Base-by-base conservation (phyloP, 352 stramenopile genomes). In the Phytophthora cryptogea region DNA sequence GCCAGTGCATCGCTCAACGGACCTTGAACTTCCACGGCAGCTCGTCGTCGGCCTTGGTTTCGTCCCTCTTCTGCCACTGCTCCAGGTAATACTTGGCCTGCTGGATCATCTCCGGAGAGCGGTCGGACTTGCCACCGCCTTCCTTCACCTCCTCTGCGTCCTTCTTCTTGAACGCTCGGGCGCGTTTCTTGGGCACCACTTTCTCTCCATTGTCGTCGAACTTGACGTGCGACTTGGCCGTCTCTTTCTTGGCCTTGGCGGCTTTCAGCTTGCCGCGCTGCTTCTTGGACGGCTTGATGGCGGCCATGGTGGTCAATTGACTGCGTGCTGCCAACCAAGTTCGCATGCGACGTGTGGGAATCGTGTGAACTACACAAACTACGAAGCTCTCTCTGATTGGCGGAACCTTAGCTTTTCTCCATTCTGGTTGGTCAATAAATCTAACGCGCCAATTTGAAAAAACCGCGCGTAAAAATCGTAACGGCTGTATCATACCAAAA, bases 11-110 rank as follows among this genome's bases (percentile, higher is more conserved):
- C 13, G 16, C 33, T 13, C 33, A 40, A 52, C 49, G 36, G 2
- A 90, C 83, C 76, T 94, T 92, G 54, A 94, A 94, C 43, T 91
- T 91, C 85, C 85, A 94, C 1, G 70, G 70, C 40, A 87, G 54
- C 47, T 90, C 78, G 17, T 76, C 79, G 13, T 88, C 75, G 3
- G 59, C 59, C 42, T 66, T 69, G 7, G 72, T 76, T 32, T 89
- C 71, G n/a, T 82, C 59, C 28, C 78, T 68, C 51, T 67, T 78
- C 59, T 86, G 75, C 82, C 83, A 94, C 44, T 88, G 76, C 54
- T 92, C 75, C 33, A 94, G 61, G 59, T 94, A 94, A 66, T 90
- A 92, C 59, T 83, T 86, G 54, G 80, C 82, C 42, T 86, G 73
- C 71, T 91, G 82, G 58, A 94, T 89, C 68, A 85, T 80, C 60